phyloP scores from a whole-genome alignment of 2,329 filamentous ascomycete genomes.

The Tolypocladium ovalisporum region DNA sequence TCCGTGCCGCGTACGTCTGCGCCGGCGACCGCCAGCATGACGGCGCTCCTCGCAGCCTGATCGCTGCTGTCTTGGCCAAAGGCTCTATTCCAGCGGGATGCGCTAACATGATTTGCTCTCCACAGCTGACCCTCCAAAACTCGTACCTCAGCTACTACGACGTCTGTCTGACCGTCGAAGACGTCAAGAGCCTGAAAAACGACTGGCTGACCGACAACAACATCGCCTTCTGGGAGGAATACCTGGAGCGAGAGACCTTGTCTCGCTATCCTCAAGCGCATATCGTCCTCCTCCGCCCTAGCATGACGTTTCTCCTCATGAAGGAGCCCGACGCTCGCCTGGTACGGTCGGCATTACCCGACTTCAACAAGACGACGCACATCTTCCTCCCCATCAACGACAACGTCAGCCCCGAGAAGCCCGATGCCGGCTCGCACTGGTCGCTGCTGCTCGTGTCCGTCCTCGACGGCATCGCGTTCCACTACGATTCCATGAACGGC shows the following conservation, averaged over 20 bases:
- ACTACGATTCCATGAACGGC: conserved; percentile 81
- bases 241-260: conserved; percentile 82
- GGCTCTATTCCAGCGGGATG: background rate
- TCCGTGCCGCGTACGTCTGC: background rate
- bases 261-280: conserved; percentile 68
- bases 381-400: conserved; percentile 96
- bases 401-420: conserved; percentile 58
- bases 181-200: conserved; percentile 76
- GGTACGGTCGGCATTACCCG: conserved; percentile 60
- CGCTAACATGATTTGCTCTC: background rate
- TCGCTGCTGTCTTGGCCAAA: background rate
- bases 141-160: conserved; percentile 30
- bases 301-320: conserved; percentile 86
- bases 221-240: conserved; percentile 98
- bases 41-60: background rate
- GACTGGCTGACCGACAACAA: conserved; percentile 98
- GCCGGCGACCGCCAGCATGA: background rate
- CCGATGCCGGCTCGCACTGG: conserved; percentile 94
- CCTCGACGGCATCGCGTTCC: conserved; percentile 84
- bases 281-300: conserved; percentile 83
- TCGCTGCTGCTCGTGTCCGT: conserved; percentile 81
- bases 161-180: conserved; percentile 62
- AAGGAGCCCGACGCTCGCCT: conserved; percentile 50
- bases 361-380: conserved; percentile 74
- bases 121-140: conserved; percentile 37